Conservation (phyloP, 805 yeast genomes). For the Jamesozyma piceae region DNA sequence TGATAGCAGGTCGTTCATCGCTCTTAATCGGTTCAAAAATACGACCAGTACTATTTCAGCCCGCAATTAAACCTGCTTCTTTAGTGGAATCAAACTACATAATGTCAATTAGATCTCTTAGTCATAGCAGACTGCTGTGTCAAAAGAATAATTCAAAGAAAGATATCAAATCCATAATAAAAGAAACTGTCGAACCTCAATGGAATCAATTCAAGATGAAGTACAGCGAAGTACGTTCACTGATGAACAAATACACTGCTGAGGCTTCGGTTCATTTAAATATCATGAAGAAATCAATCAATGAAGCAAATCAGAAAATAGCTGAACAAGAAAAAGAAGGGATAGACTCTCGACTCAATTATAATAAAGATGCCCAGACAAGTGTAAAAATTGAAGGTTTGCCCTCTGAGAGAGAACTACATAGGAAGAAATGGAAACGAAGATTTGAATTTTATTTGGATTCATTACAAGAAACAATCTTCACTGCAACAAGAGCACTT, state of each 20-base stretch:
- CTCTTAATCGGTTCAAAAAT: too few species aligned
- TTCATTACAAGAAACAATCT: slow-evolving; percentile 47
- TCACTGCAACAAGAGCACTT: slow-evolving; percentile 55
- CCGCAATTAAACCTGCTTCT: too few species aligned
- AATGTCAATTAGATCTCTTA: too few species aligned
- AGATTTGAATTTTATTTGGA: slow-evolving; percentile 42
- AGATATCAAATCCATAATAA: too few species aligned
- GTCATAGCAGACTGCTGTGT: too few species aligned
- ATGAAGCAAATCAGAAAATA: slow-evolving; percentile 31
- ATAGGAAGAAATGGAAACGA: slow-evolving; percentile 35
- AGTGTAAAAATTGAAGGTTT: slow-evolving; percentile 29
- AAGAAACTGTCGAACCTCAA: neutral
- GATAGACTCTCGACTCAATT: slow-evolving; percentile 25
- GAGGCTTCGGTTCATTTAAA: slow-evolving; percentile 15
- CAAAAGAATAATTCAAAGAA: too few species aligned
- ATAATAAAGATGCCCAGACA: slow-evolving; percentile 31
- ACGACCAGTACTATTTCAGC: too few species aligned
- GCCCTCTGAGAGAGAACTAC: slow-evolving; percentile 39
- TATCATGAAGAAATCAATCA: slow-evolving; percentile 30
- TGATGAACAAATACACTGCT: slow-evolving; percentile 8
- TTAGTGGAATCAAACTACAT: too few species aligned
- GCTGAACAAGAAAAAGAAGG: slow-evolving; percentile 32
- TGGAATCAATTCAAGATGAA: neutral
- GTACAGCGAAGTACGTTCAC: neutral
- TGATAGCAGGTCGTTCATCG: too few species aligned